Percentiles rank a stretch among this genome's conserved stretches.
phyloP scores from a whole-genome alignment of 352 stramenopile genomes.

The Phytophthora idaei region DNA sequence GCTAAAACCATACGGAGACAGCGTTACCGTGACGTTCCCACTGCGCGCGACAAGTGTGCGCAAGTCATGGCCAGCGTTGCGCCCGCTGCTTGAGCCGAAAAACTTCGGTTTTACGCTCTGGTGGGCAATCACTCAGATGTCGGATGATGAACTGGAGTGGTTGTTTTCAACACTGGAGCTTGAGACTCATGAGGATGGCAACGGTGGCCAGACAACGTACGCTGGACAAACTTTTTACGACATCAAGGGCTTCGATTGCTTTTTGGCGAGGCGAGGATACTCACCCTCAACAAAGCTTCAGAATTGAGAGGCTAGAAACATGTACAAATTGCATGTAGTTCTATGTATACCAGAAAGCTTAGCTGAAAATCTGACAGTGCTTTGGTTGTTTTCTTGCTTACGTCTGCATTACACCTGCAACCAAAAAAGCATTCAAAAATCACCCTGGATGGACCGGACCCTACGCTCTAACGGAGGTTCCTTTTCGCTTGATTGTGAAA shows the following conservation, averaged over 20 bases:
- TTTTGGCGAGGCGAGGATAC: slow-evolving; percentile 39
- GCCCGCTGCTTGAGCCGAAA: slow-evolving; percentile 39
- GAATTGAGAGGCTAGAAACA: background rate
- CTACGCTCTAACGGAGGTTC: slow-evolving; percentile 15
- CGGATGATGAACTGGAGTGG: slow-evolving; percentile 62
- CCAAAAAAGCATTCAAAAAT: background rate
- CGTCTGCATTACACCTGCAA: background rate
- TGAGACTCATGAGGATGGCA: slow-evolving; percentile 11
- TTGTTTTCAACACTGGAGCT: slow-evolving; percentile 61
- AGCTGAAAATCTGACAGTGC: background rate
- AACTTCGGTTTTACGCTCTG: slow-evolving; percentile 75
- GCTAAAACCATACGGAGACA: slow-evolving; percentile 48
- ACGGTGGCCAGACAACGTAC: slow-evolving; percentile 18
- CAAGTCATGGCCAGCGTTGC: slow-evolving; percentile 57
- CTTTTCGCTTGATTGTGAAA: slow-evolving; percentile 19
- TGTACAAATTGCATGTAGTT: background rate
- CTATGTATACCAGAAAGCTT: no score
- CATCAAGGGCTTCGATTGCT: slow-evolving; percentile 67
- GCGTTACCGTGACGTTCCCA: slow-evolving; percentile 65
- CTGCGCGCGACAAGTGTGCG: slow-evolving; percentile 64
- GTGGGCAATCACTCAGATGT: slow-evolving; percentile 66
- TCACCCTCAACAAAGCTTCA: background rate
- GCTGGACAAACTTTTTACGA: slow-evolving; percentile 72
- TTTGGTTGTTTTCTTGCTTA: background rate
- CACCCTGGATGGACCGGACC: background rate